These are phyloP conservation scores for Haberlea rhodopensis DNA, from an alignment of 257 asterid genomes.

Conservation along the genomic window DNA sequence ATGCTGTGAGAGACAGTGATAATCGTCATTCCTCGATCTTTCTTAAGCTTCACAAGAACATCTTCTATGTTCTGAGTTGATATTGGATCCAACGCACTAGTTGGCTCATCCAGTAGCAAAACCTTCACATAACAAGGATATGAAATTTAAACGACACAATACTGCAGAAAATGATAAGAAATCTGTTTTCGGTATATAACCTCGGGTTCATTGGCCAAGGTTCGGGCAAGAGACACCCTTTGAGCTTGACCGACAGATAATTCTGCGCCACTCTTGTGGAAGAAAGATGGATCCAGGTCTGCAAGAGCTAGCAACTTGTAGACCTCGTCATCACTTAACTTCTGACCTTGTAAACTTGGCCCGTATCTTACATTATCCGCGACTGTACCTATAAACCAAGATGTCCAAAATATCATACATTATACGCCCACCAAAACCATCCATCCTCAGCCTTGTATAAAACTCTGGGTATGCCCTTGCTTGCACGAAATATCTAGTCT, in stretches of 20 bases:
- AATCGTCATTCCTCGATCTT: conserved; percentile 49
- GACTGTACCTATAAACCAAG: conserved; percentile 49
- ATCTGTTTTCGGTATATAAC: conserved; percentile 22
- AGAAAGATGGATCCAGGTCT: conserved; percentile 66
- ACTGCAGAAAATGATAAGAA: too few species aligned
- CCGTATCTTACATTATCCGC: conserved; percentile 77
- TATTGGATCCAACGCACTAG: conserved; percentile 76
- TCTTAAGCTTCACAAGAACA: conserved; percentile 57
- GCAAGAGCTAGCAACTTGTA: conserved; percentile 57
- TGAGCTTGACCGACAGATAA: conserved; percentile 87
- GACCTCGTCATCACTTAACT: conserved; percentile 55
- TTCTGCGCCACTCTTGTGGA: conserved; percentile 53
- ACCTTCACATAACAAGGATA: conserved; percentile 34
- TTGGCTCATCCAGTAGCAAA: conserved; percentile 75
- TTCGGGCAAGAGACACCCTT: conserved; percentile 80
- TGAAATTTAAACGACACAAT: neutral
- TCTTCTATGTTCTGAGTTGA: conserved; percentile 74
- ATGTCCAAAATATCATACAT: too few species aligned
- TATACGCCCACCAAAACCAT: too few species aligned
- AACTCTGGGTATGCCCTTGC: too few species aligned
- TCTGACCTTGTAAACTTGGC: conserved; percentile 57
- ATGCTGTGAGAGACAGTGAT: conserved; percentile 75
- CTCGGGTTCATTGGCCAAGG: conserved; percentile 79
- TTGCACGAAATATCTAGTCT: too few species aligned
- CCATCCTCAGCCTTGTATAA: too few species aligned